A percentile compares a stretch with the other conserved stretches of the same genome.
Conservation (phyloP, 306 rosid species). For the Carpinus fangiana region DNA sequence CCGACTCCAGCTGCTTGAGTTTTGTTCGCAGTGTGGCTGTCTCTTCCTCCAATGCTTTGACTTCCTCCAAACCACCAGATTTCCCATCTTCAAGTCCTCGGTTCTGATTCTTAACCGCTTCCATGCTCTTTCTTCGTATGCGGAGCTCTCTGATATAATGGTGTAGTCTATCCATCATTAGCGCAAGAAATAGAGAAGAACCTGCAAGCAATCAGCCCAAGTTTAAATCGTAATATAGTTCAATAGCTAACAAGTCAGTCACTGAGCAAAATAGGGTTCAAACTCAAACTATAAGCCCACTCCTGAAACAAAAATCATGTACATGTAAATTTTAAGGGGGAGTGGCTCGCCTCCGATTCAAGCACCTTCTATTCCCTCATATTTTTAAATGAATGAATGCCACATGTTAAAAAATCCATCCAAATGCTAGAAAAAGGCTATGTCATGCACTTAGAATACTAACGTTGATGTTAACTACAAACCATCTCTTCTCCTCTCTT, state of each 20-base stretch:
- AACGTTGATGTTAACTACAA: no score
- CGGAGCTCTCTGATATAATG: conserved; percentile 88
- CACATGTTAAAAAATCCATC: no score
- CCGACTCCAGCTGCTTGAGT: conserved; percentile 59
- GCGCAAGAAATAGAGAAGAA: conserved; percentile 65
- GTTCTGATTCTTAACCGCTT: conserved; percentile 73
- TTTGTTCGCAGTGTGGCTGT: conserved; percentile 39
- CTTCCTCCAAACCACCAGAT: conserved; percentile 39
- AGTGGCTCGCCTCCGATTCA: no score
- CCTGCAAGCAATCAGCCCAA: conserved; percentile 56
- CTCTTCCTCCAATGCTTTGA: conserved; percentile 64
- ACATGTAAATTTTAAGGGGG: no score
- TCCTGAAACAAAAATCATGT: conserved; percentile 14
- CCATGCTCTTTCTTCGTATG: conserved; percentile 80
- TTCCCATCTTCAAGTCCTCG: conserved; percentile 62
- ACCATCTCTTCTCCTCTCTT: no score
- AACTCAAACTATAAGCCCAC: conserved; percentile 10
- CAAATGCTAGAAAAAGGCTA: no score
- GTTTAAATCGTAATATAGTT: conserved; percentile 15
- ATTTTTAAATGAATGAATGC: no score
- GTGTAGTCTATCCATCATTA: conserved; percentile 85
- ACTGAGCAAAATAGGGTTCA: conserved; percentile 1
- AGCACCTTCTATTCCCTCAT: no score
- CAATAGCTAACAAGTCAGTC: conserved; percentile 21
- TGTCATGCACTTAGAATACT: no score